Evolutionary conservation across 768 basidiomycete genomes (phyloP).

Genomic region (Phlebiopsis gigantea): DNA sequence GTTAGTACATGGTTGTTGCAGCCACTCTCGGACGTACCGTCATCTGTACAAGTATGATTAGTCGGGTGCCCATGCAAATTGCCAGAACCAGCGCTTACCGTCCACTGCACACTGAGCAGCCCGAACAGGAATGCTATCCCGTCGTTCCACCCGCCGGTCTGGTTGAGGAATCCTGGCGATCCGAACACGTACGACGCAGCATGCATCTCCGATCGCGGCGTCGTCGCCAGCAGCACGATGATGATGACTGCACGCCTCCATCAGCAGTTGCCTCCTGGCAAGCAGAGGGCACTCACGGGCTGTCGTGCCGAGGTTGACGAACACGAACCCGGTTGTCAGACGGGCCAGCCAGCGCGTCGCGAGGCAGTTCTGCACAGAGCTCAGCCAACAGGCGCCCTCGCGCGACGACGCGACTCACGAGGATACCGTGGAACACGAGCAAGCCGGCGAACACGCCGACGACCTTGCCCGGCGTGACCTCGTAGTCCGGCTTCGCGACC

Average conservation of each 20-base stretch:
- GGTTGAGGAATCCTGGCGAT: conserved; percentile 65
- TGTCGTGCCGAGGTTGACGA: conserved; percentile 81
- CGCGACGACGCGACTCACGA: conserved; percentile 34
- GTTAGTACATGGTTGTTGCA: neutral
- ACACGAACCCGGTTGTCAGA: conserved; percentile 74
- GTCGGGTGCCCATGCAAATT: too few species aligned
- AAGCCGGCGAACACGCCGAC: conserved; percentile 77
- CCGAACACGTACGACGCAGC: conserved; percentile 77
- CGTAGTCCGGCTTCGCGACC: conserved; percentile 43
- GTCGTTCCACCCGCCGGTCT: conserved; percentile 72
- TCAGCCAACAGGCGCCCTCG: neutral
- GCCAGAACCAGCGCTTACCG: conserved; percentile 42
- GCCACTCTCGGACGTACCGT: conserved; percentile 3
- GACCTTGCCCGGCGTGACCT: conserved; percentile 61
- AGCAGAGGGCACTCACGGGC: conserved; percentile 38
- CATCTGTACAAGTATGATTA: neutral
- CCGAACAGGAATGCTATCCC: conserved; percentile 85
- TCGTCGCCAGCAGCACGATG: conserved; percentile 75
- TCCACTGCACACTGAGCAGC: conserved; percentile 84
- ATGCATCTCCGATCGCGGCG: conserved; percentile 74
- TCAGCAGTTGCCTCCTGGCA: neutral
- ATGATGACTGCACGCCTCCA: conserved; percentile 55
- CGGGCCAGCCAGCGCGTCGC: conserved; percentile 71
- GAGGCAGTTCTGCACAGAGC: conserved; percentile 50
- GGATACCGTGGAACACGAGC: conserved; percentile 69